A percentile compares a stretch with the other conserved stretches of the same genome.
Conservation (phyloP, 192 early-diverging fungal genomes). For the Irineochytrium annulatum region DNA sequence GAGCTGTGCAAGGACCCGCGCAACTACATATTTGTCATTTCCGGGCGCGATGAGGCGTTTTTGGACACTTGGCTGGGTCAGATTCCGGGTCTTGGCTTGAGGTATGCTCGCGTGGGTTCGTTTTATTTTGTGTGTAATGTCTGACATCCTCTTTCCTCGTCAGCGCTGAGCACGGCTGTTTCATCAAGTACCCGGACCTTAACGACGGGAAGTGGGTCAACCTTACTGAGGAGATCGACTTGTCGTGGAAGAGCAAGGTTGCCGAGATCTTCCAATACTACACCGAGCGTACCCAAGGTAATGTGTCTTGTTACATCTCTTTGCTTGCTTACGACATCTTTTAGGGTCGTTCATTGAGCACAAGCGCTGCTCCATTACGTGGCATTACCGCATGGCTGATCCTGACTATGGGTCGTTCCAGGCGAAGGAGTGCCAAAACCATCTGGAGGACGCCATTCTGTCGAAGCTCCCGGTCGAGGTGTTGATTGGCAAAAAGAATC, state of each 20-base stretch:
- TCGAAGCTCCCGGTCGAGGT: conserved; percentile 95
- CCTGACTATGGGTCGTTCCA: conserved; percentile 95
- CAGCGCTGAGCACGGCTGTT: conserved; percentile 93
- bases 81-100: conserved; percentile 69
- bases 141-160: conserved; percentile 12
- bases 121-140: conserved; percentile 1
- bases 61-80: conserved; percentile 81
- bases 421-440: conserved; percentile 95
- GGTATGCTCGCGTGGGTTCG: conserved; percentile 3
- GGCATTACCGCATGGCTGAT: conserved; percentile 95
- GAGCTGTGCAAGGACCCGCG: conserved; percentile 67
- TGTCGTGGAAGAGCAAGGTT: conserved; percentile 93
- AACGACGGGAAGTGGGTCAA: conserved; percentile 64
- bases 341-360: conserved; percentile 85
- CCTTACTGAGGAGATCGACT: conserved; percentile 58
- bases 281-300: conserved; percentile 90
- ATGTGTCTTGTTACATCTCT: conserved; percentile 20
- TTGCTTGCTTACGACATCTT: conserved; percentile 2
- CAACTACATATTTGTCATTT: conserved; percentile 88
- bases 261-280: conserved; percentile 91
- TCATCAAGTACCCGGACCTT: conserved; percentile 80
- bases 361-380: conserved; percentile 89
- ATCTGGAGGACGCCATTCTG: conserved; percentile 84
- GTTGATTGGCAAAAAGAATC: conserved; percentile 91
- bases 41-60: conserved; percentile 80